Evolutionary conservation across 2,329 filamentous ascomycete species (phyloP).

Genomic region (Pestalotiopsis sp.): DNA sequence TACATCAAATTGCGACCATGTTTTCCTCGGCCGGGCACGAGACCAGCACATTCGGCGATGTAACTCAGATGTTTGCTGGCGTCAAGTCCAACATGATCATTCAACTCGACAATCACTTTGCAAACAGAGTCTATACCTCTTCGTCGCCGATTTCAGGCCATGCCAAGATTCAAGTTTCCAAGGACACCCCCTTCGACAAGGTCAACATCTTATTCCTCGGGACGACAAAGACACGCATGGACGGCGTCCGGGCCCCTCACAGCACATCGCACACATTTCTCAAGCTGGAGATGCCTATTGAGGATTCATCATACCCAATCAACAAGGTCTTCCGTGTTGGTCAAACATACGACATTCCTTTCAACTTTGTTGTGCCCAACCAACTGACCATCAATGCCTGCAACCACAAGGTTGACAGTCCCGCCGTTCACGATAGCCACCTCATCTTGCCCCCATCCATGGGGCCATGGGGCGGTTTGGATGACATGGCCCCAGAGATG

Average conservation of each 20-base stretch:
- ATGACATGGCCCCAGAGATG: slow-evolving; percentile 60
- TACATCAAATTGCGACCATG: slow-evolving; percentile 12
- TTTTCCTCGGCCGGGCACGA: slow-evolving; percentile 20
- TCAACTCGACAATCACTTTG: slow-evolving; percentile 56
- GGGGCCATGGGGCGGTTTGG: slow-evolving; percentile 50
- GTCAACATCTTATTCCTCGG: slow-evolving; percentile 59
- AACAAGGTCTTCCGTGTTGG: slow-evolving; percentile 52
- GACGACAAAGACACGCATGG: slow-evolving; percentile 51
- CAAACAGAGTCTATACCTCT: slow-evolving; percentile 58
- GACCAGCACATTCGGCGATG: slow-evolving; percentile 16
- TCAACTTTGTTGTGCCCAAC: slow-evolving; percentile 62
- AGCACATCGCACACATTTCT: slow-evolving; percentile 53
- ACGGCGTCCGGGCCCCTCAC: slow-evolving; percentile 52
- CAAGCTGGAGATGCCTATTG: slow-evolving; percentile 39
- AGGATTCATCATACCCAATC: slow-evolving; percentile 48
- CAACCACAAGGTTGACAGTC: slow-evolving; percentile 48
- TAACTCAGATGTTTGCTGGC: slow-evolving; percentile 22
- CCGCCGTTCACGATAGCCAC: slow-evolving; percentile 54
- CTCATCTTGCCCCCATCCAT: slow-evolving; percentile 56
- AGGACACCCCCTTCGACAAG: slow-evolving; percentile 51
- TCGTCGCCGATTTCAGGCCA: slow-evolving; percentile 54
- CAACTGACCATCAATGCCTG: slow-evolving; percentile 61
- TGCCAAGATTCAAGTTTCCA: slow-evolving; percentile 47
- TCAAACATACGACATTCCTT: slow-evolving; percentile 53
- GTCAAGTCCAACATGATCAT: slow-evolving; percentile 47